Conservation (phyloP, 2,329 filamentous ascomycete species). For the Fusarium sulawesiense region DNA sequence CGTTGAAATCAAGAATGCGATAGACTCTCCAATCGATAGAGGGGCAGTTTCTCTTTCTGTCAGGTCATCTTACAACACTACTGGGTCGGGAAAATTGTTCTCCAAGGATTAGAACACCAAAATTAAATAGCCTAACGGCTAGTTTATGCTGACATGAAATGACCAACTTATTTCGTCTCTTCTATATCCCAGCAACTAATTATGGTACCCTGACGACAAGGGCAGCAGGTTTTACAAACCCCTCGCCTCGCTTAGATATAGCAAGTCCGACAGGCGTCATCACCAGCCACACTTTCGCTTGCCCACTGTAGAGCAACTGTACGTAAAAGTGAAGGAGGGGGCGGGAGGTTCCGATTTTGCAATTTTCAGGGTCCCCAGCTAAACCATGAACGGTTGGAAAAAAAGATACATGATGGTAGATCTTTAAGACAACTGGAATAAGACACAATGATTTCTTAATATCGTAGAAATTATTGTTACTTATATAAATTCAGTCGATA, state of each 20-base stretch:
- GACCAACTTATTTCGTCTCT: not conserved
- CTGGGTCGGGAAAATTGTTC: not conserved
- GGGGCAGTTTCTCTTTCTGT: conserved; percentile 21
- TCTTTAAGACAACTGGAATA: not conserved
- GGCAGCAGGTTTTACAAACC: conserved; percentile 22
- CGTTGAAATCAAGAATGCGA: conserved; percentile 8
- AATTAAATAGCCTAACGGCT: not conserved
- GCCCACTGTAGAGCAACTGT: not conserved
- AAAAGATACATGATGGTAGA: not conserved
- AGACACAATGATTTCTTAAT: not conserved
- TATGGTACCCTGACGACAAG: not conserved
- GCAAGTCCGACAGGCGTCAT: conserved; percentile 18
- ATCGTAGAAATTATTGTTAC: not conserved
- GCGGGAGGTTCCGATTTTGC: conserved; percentile 21
- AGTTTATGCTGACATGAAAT: not conserved
- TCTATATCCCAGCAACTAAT: not conserved
- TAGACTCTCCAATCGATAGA: conserved; percentile 27
- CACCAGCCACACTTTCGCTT: conserved; percentile 25
- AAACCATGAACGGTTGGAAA: conserved; percentile 16
- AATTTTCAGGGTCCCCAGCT: conserved; percentile 32
- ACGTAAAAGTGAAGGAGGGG: conserved; percentile 2
- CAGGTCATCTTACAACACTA: not conserved
- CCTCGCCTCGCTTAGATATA: conserved; percentile 34
- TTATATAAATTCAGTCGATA: not conserved
- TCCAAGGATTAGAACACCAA: not conserved